phyloP scores from a whole-genome alignment of 495 filamentous ascomycete species.

The Trichoderma virens region DNA sequence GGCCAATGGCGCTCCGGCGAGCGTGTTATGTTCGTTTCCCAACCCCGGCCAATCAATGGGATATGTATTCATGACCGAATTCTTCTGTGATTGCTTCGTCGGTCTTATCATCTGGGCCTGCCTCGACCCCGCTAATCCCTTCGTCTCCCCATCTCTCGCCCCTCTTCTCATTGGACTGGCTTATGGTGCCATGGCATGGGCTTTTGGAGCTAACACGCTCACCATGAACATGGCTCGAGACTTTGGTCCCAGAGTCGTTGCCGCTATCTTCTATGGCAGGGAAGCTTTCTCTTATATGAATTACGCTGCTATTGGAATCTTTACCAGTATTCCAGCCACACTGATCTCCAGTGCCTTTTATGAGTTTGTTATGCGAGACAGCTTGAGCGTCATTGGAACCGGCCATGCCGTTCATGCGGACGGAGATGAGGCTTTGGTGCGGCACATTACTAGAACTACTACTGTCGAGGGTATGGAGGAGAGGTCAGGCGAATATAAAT shows the following conservation, averaged over 20 bases:
- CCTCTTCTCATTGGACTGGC: constrained; percentile 45
- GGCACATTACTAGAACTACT: constrained; percentile 35
- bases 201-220: constrained; percentile 40
- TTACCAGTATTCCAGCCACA: constrained; percentile 47
- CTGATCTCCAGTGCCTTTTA: constrained; percentile 44
- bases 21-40: constrained; percentile 38
- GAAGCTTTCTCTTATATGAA: constrained; percentile 33
- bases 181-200: constrained; percentile 44
- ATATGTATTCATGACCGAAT: constrained; percentile 46
- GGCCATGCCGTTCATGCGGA: constrained; percentile 41
- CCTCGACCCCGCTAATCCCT: constrained; percentile 48
- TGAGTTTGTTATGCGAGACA: constrained; percentile 45
- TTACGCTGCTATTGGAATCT: constrained; percentile 42
- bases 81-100: constrained; percentile 46
- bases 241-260: constrained; percentile 45
- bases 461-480: neutral
- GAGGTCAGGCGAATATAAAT: neutral
- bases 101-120: constrained; percentile 45
- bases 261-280: constrained; percentile 45
- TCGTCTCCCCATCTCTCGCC: constrained; percentile 34
- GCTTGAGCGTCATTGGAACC: constrained; percentile 36
- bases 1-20: constrained; percentile 39
- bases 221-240: constrained; percentile 46
- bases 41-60: constrained; percentile 37
- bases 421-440: constrained; percentile 41